A percentile compares a stretch with the other conserved stretches of the same genome.
Evolutionary conservation across 1,284 basidiomycete genomes (phyloP).

Genomic region (Apiotrichum gracile): DNA sequence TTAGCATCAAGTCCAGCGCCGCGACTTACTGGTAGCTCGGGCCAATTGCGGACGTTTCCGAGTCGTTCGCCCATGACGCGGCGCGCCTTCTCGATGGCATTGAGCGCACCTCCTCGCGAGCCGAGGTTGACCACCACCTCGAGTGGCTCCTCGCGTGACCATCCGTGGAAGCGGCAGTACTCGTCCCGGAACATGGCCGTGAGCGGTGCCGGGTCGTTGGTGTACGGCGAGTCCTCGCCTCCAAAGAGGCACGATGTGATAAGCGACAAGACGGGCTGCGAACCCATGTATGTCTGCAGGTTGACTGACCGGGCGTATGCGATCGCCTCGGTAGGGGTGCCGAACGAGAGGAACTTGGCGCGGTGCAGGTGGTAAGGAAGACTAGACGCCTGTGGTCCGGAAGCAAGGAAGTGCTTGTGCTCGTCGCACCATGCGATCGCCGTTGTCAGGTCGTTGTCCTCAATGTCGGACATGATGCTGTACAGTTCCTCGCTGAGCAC

Average conservation of each 20-base stretch:
- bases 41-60: slow-evolving; percentile 83
- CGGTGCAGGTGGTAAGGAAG: slow-evolving; percentile 83
- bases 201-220: slow-evolving; percentile 52
- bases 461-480: slow-evolving; percentile 63
- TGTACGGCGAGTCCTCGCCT: slow-evolving; percentile 22
- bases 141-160: slow-evolving; percentile 81
- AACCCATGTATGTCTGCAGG: slow-evolving; percentile 62
- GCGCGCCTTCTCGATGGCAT: slow-evolving; percentile 83
- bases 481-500: slow-evolving; percentile 66
- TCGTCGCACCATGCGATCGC: slow-evolving; percentile 74
- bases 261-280: slow-evolving; percentile 72
- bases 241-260: slow-evolving; percentile 64
- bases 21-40: slow-evolving; percentile 75
- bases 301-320: slow-evolving; percentile 62
- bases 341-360: slow-evolving; percentile 66
- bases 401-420: slow-evolving; percentile 59
- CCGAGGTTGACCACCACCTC: slow-evolving; percentile 84
- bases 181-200: slow-evolving; percentile 78
- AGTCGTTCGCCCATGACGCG: slow-evolving; percentile 79
- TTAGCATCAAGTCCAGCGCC: neutral
- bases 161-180: slow-evolving; percentile 77
- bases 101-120: slow-evolving; percentile 71
- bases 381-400: slow-evolving; percentile 59
- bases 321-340: slow-evolving; percentile 52
- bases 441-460: slow-evolving; percentile 59